These are phyloP conservation scores for Lentinula detonsa DNA, from an alignment of 768 basidiomycete species.

Conservation along the genomic window DNA sequence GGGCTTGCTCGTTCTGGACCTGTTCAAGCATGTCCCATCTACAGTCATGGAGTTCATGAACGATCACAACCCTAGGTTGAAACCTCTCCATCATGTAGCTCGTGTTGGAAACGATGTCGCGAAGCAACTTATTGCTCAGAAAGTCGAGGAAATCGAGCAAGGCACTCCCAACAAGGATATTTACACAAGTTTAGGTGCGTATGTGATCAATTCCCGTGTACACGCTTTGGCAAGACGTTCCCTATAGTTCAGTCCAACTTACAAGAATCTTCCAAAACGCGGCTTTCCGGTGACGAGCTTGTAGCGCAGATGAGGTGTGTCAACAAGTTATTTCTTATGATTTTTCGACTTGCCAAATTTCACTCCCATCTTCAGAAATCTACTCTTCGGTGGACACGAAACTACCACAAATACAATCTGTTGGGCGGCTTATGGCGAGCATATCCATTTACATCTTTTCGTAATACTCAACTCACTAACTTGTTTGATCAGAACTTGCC, in stretches of 20 bases:
- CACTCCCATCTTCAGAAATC: background rate
- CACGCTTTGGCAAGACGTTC: background rate
- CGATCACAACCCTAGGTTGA: background rate
- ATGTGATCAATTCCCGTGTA: background rate
- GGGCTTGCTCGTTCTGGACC: background rate
- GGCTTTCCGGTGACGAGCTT: constrained; percentile 18
- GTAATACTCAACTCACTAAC: background rate
- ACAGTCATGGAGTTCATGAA: constrained; percentile 15
- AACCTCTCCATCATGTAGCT: background rate
- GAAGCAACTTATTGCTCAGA: background rate
- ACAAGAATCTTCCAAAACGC: constrained; percentile 7
- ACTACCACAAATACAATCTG: background rate
- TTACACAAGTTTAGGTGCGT: constrained; percentile 28
- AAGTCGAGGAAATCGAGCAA: constrained; percentile 2
- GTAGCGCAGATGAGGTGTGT: constrained; percentile 19
- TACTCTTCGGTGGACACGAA: background rate
- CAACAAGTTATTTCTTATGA: too few relatives aligned
- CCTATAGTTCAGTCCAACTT: constrained; percentile 12
- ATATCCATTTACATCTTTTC: background rate
- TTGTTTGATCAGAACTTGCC: background rate
- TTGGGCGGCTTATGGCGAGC: background rate
- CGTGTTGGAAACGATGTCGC: constrained; percentile 3
- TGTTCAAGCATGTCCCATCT: constrained; percentile 9
- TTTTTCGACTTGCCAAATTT: background rate
- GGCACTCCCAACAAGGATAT: constrained; percentile 17